Conservation (phyloP, 73 alveolate genomes). For the Tetrahymena malaccensis region DNA sequence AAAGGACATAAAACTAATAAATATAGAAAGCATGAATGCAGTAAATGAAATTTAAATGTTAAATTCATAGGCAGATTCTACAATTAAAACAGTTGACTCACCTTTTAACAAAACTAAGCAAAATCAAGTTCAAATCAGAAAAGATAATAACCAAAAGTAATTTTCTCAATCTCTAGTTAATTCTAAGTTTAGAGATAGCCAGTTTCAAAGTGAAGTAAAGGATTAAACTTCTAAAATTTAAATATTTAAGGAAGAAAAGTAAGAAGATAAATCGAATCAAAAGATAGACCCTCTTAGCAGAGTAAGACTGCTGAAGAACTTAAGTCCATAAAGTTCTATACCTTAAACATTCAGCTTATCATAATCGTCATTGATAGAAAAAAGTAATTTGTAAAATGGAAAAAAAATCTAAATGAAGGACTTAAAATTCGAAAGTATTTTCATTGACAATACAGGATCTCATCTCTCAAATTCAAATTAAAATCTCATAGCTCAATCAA, state of each 20-base stretch:
- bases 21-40: not conserved
- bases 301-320: not conserved
- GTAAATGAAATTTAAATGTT: not conserved
- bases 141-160: not conserved
- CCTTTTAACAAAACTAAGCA: not conserved
- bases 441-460: not conserved
- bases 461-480: not conserved
- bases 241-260: not conserved
- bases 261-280: not conserved
- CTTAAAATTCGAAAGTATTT: not conserved
- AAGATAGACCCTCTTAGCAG: not conserved
- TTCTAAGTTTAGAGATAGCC: not conserved
- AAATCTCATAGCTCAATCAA: not conserved
- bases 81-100: not conserved
- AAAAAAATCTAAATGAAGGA: not conserved
- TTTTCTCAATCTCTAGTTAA: not conserved
- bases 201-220: not conserved
- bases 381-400: not conserved
- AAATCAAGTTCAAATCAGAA: not conserved
- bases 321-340: not conserved
- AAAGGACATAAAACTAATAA: no score
- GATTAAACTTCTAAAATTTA: not conserved
- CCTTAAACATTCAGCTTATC: not conserved
- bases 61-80: not conserved
- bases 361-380: not conserved